Evolutionary conservation across 208 protist genomes (phyloP), one percentile per base, ranked within the genome.

Genomic region (Leishmania braziliensis): DNA sequence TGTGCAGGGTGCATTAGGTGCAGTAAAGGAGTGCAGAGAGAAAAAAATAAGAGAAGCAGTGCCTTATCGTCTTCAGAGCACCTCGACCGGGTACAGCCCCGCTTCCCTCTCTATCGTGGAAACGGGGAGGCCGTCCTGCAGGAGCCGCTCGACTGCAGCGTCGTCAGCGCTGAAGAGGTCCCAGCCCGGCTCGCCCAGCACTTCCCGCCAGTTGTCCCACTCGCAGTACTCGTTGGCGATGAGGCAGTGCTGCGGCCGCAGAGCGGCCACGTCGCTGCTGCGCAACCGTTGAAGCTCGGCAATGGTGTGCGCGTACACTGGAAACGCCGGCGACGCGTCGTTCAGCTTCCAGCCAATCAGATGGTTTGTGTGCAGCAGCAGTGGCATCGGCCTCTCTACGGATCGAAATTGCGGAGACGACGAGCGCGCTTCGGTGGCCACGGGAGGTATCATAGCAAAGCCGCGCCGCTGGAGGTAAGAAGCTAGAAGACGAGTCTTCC

Each of bases 161-260:
- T 91, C 91, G 39, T 88, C 84, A 16, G 78, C 89, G 20, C 65
- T 43, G 77, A 91, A 88, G 80, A 89, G 72, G 68, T 88, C 83
- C 90, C 91, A 95, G 16, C 90, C 93, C 1, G 93, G 93, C 82
- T 96, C 93, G 56, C 83, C 78, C 26, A 88, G 68, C 26, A 91
- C 86, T 78, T 96, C 91, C 6, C 86, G 86, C 91, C 90, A 95
- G 86, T 90, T 91, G 77, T 95, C 93, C 93, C 93, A 96, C 84
- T 96, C 90, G n/a, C 80, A 89, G 82, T 91, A 91, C 5, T 81
- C 82, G 39, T 9, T 33, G 50, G 81, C 86, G n/a, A 96, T 36
- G 43, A 95, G 76, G 23, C 88, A 87, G 62, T 88, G 81, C n/a
- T 76, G 51, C 54, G 91, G 88, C n/a, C 87, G 80, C 71, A 96